Evolutionary conservation across 176 grass and related monocot genomes (phyloP), one percentile per base, ranked within the genome.

Genomic region (Paspalum notatum): DNA sequence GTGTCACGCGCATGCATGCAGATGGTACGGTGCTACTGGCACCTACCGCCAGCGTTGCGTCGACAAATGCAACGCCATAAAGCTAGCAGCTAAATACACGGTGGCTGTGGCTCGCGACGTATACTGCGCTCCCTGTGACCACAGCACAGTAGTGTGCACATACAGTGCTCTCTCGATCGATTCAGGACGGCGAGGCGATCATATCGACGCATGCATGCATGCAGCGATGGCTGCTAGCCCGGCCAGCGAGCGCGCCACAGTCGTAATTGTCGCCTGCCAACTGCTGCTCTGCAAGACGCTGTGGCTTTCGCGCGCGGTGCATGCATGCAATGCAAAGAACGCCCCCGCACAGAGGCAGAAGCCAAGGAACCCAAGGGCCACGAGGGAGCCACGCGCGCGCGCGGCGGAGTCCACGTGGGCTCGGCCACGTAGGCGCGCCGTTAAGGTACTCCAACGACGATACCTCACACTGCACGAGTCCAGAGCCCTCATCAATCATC

Each of bases 401-500:
- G 51, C 18, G 71, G 72, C 22, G 5, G 4, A 26, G 45, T 71
- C 63, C 79, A 82, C 79, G 72, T 74, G 84, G 70, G 70, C 17
- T 24, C 66, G 0, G 12, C 26, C 83, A 62, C 51, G 66, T 27
- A 71, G 38, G 38, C 26, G 59, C 6, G 17, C 5, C 1, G 32
- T 32, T 32, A 32, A 32, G 32, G 32, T 32, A 32, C 32, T 32
- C 32, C 32, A 32, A n/a, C n/a, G n/a, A n/a, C n/a, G n/a, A n/a
- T n/a, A n/a, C n/a, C 32, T 32, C 32, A 32, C 32, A 32, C 32
- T 32, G 1, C 32, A 32, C 32, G 32, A 32, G 32, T 32, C 32
- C 32, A 32, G 32, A 32, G 32, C 32, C 32, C 32, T 32, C 32
- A 3, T 32, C 32, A 32, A 3, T 32, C 32, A 32, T 32, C 32